Percentiles rank a stretch among this genome's conserved stretches.
phyloP scores from a whole-genome alignment of 2,329 filamentous ascomycete species.

The Plenodomus tracheiphilus region DNA sequence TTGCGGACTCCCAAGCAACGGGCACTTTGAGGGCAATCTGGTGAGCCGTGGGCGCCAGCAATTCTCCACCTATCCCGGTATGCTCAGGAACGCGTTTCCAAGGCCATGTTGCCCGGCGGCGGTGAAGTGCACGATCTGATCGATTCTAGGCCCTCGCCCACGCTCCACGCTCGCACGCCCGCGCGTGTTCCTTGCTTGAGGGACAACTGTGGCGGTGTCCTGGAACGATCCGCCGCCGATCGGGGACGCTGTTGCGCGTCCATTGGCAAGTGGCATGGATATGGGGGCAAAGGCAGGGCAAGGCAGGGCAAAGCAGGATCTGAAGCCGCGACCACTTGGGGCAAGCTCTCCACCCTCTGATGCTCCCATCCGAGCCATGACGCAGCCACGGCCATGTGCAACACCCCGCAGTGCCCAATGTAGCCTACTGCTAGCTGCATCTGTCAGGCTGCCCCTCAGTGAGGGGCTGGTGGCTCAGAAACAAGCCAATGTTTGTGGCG shows the following conservation, averaged over 20 bases:
- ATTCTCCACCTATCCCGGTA: slow-evolving; percentile 14
- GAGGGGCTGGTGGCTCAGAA: slow-evolving; percentile 14
- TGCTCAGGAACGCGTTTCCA: slow-evolving; percentile 13
- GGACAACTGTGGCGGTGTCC: slow-evolving; percentile 22
- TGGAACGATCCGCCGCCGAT: slow-evolving; percentile 10
- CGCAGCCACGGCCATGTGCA: slow-evolving; percentile 26
- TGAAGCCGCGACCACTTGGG: slow-evolving; percentile 27
- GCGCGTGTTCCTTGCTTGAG: slow-evolving; percentile 14
- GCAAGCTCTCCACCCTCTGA: slow-evolving; percentile 22
- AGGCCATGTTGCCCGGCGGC: slow-evolving; percentile 1
- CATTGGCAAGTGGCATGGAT: slow-evolving; percentile 1
- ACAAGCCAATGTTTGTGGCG: slow-evolving; percentile 21
- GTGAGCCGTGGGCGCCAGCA: background rate
- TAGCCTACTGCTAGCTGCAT: slow-evolving; percentile 11
- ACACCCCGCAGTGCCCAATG: slow-evolving; percentile 13
- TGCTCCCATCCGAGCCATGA: slow-evolving; percentile 25
- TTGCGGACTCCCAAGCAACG: background rate
- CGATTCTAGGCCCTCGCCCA: slow-evolving; percentile 16
- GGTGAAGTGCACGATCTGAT: slow-evolving; percentile 7
- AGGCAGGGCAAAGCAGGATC: slow-evolving; percentile 23
- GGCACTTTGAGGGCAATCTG: slow-evolving; percentile 8
- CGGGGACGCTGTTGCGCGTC: slow-evolving; percentile 3
- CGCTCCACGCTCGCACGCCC: slow-evolving; percentile 9
- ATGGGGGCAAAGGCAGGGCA: slow-evolving; percentile 5
- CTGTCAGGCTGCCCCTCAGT: slow-evolving; percentile 1